Conservation (phyloP, 2,329 filamentous ascomycete species). For the Neocatenulostroma microsporum region DNA sequence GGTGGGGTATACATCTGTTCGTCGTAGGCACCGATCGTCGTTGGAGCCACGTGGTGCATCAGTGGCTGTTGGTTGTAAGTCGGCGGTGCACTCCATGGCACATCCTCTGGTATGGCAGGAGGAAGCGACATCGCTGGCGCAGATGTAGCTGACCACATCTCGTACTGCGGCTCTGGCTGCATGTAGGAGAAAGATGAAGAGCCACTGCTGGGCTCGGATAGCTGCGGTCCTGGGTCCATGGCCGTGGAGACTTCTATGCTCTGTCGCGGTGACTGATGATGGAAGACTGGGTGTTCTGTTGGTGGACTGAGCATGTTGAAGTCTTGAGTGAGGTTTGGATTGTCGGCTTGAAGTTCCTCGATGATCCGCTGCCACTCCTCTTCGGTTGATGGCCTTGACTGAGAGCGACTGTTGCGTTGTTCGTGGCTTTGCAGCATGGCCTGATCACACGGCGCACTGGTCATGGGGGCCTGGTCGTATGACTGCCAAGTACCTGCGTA, state of each 20-base stretch:
- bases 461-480: neutral
- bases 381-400: conserved; percentile 5
- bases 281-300: neutral
- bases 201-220: neutral
- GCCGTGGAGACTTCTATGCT: conserved; percentile 4
- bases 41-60: too few relatives aligned
- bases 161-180: neutral
- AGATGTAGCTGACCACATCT: neutral
- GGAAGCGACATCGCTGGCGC: neutral
- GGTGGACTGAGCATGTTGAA: conserved; percentile 5
- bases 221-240: neutral
- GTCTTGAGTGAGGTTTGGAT: conserved; percentile 1
- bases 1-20: too few relatives aligned
- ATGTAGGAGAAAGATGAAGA: conserved; percentile 1
- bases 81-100: neutral
- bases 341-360: conserved; percentile 3
- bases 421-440: neutral
- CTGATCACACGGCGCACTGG: conserved; percentile 2
- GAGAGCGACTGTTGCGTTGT: too few relatives aligned
- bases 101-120: conserved; percentile 6
- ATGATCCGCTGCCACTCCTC: conserved; percentile 9
- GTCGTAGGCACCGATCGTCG: too few relatives aligned
- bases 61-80: too few relatives aligned
- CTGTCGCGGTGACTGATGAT: conserved; percentile 4
- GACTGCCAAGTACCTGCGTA: neutral